These are phyloP conservation scores for Neofusicoccum kwambonambiense DNA, from an alignment of 2,329 filamentous ascomycete species.

Conservation along the genomic window DNA sequence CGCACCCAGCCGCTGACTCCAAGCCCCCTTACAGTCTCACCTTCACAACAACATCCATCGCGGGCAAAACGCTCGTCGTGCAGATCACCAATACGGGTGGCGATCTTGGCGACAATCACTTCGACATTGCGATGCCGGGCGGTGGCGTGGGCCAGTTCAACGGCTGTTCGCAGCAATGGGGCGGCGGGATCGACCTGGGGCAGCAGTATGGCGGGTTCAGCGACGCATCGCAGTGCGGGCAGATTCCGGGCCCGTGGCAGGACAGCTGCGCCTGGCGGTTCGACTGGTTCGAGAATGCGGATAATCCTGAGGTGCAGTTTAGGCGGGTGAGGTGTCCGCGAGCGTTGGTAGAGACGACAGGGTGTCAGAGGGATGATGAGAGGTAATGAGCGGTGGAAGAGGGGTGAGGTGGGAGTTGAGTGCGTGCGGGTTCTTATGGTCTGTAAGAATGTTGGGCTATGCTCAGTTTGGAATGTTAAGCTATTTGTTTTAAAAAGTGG, in stretches of 20 bases:
- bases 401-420: too few relatives aligned
- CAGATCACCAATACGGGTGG: slow-evolving; percentile 62
- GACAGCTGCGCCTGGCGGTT: slow-evolving; percentile 63
- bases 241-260: slow-evolving; percentile 55
- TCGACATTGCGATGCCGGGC: slow-evolving; percentile 54
- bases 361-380: slow-evolving; percentile 34
- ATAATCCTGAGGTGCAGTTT: slow-evolving; percentile 58
- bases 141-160: slow-evolving; percentile 59
- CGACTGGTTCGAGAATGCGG: slow-evolving; percentile 61
- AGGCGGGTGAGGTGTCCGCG: slow-evolving; percentile 57
- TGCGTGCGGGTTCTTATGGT: too few relatives aligned
- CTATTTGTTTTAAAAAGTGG: too few relatives aligned
- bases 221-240: slow-evolving; percentile 51
- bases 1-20: background rate
- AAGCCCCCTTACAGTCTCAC: slow-evolving; percentile 39
- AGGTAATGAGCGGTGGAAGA: background rate
- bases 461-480: too few relatives aligned
- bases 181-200: slow-evolving; percentile 51
- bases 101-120: slow-evolving; percentile 58
- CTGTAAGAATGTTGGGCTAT: too few relatives aligned
- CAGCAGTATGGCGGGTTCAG: slow-evolving; percentile 59
- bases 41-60: slow-evolving; percentile 53
- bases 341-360: slow-evolving; percentile 46
- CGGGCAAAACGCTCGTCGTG: slow-evolving; percentile 61
- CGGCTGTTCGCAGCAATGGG: slow-evolving; percentile 52